Conservation (phyloP, 2,329 filamentous ascomycete genomes). For the Talaromyces sp. region DNA sequence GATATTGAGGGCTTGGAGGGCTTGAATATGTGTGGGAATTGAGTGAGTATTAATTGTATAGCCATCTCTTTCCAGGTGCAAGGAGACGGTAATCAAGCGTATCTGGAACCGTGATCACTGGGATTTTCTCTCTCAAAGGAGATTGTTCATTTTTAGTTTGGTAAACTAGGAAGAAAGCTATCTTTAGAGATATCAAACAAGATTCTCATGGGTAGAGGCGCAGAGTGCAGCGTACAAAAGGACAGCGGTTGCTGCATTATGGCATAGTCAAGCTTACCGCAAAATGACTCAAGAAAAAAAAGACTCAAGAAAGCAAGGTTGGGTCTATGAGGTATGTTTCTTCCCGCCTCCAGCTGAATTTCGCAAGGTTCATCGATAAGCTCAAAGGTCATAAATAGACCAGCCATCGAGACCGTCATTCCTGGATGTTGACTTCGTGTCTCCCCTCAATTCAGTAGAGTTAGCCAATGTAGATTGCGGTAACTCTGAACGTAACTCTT, state of each 20-base stretch:
- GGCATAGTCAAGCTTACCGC: constrained; percentile 2
- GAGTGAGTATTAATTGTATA: too few relatives aligned
- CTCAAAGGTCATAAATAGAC: constrained; percentile 65
- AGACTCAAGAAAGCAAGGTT: background rate
- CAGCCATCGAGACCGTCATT: constrained; percentile 61
- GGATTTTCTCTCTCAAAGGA: background rate
- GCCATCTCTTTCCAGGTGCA: too few relatives aligned
- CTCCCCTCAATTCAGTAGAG: constrained; percentile 21
- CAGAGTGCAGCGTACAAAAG: constrained; percentile 11
- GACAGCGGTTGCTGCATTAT: constrained; percentile 7
- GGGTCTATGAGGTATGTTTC: constrained; percentile 11
- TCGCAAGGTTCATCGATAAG: background rate
- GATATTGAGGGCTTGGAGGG: too few relatives aligned
- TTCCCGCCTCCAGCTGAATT: background rate
- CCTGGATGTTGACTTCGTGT: constrained; percentile 20
- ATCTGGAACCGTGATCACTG: too few relatives aligned
- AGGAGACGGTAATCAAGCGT: too few relatives aligned
- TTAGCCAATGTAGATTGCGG: constrained; percentile 44
- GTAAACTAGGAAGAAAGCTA: constrained; percentile 8
- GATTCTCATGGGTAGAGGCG: constrained; percentile 6
- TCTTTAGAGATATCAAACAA: constrained; percentile 19
- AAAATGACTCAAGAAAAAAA: background rate
- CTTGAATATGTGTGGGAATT: too few relatives aligned
- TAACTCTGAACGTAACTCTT: constrained; percentile 67
- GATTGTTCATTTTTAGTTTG: background rate